Conservation (phyloP, 2,329 filamentous ascomycete species). For the Penicillium sp. region DNA sequence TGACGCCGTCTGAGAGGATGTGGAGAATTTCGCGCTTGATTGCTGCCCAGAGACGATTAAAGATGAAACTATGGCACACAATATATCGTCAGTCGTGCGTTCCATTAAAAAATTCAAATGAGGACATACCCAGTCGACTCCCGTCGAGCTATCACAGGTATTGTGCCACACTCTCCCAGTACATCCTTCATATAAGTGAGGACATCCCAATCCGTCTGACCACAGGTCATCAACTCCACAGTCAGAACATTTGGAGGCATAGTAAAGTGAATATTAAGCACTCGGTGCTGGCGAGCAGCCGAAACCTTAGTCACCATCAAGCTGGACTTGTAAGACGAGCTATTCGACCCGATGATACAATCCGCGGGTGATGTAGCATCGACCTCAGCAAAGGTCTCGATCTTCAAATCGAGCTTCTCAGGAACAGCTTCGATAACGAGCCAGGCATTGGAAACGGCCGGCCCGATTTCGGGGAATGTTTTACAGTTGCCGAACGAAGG, state of each 20-base stretch:
- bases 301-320: slow-evolving; percentile 50
- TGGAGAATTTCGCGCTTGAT: slow-evolving; percentile 54
- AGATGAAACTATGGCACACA: slow-evolving; percentile 45
- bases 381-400: slow-evolving; percentile 49
- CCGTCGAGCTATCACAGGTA: slow-evolving; percentile 44
- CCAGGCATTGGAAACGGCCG: slow-evolving; percentile 50
- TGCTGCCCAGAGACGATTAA: slow-evolving; percentile 59
- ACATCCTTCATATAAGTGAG: slow-evolving; percentile 48
- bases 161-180: slow-evolving; percentile 43
- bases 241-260: slow-evolving; percentile 49
- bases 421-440: slow-evolving; percentile 57
- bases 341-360: slow-evolving; percentile 53
- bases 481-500: slow-evolving; percentile 31
- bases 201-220: slow-evolving; percentile 44
- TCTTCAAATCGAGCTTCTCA: slow-evolving; percentile 52
- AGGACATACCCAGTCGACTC: slow-evolving; percentile 46
- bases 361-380: slow-evolving; percentile 46
- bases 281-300: slow-evolving; percentile 36
- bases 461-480: slow-evolving; percentile 39
- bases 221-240: slow-evolving; percentile 57
- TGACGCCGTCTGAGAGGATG: slow-evolving; percentile 53
- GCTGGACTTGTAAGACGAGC: slow-evolving; percentile 53
- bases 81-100: not conserved
- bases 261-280: slow-evolving; percentile 55
- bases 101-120: not conserved